Conservation (phyloP, 495 filamentous ascomycete genomes). For the Cairneyella variabilis region DNA sequence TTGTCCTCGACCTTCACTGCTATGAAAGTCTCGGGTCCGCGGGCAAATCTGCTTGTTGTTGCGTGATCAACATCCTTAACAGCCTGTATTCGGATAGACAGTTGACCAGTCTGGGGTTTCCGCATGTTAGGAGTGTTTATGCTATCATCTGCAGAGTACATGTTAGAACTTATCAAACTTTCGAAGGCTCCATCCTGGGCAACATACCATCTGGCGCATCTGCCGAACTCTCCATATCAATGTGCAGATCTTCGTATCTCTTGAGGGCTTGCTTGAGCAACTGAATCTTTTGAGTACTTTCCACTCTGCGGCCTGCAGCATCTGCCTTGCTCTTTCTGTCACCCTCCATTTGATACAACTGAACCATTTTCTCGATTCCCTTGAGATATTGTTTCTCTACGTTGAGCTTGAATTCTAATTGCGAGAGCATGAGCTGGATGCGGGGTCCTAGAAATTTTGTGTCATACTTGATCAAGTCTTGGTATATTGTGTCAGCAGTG, state of each 20-base stretch:
- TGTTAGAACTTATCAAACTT: conserved; percentile 1
- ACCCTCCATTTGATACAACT: conserved; percentile 96
- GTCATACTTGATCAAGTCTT: conserved; percentile 98
- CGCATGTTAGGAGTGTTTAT: conserved; percentile 91
- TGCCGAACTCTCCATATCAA: conserved; percentile 74
- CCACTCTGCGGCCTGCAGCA: conserved; percentile 81
- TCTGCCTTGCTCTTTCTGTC: conserved; percentile 92
- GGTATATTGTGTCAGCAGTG: not conserved
- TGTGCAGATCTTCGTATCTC: conserved; percentile 95
- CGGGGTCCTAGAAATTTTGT: conserved; percentile 92
- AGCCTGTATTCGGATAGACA: conserved; percentile 79
- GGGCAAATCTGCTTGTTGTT: conserved; percentile 76
- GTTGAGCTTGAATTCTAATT: conserved; percentile 97
- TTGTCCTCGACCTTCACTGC: conserved; percentile 95
- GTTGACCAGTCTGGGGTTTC: conserved; percentile 85
- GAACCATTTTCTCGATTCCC: conserved; percentile 99
- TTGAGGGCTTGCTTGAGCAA: conserved; percentile 92
- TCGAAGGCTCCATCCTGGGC: not conserved
- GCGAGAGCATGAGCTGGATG: conserved; percentile 98
- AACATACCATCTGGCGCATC: conserved; percentile 80
- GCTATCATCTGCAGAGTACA: conserved; percentile 75
- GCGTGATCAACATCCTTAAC: conserved; percentile 96
- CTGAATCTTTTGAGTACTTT: conserved; percentile 97
- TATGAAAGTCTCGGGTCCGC: conserved; percentile 91
- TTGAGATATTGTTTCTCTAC: conserved; percentile 99